Base-by-base conservation (phyloP, 495 filamentous ascomycete species). In the Hypoxylon rickii region DNA sequence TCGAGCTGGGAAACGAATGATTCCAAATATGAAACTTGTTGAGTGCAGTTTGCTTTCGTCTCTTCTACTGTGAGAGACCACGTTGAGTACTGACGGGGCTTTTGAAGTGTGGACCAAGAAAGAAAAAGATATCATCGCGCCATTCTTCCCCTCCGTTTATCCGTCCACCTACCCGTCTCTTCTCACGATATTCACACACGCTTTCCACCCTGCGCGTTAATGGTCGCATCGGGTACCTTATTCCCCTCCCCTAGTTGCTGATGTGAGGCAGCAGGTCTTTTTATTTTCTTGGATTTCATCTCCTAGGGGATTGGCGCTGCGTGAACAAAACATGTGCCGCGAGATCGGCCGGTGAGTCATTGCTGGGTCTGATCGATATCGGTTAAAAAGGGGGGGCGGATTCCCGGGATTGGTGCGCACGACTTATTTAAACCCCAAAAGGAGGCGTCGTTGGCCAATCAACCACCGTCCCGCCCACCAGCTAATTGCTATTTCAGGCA, bases 261-360 rank as follows among this genome's bases (percentile, higher is more conserved):
- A 68, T 61, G 51, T 57, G 54, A 62, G 58, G 63, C 10, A 22
- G 11, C n/a, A n/a, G n/a, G n/a, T n/a, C n/a, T n/a, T n/a, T n/a
- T n/a, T n/a, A n/a, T n/a, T n/a, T n/a, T n/a, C n/a, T n/a, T n/a
- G n/a, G n/a, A n/a, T n/a, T n/a, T n/a, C n/a, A n/a, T n/a, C n/a
- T n/a, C n/a, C n/a, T n/a, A n/a, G 20, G 12, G 3, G 21, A 15
- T 6, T 22, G 20, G 40, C 10, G 3, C 38, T 8, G 21, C 20
- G 31, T 33, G 19, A 41, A 43, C 10, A 8, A 41, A 16, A 24
- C 47, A 29, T 44, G 24, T n/a, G 41, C 43, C 46, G 42, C 53
- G 50, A n/a, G 53, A 32, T 45, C 51, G 53, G 52, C 38, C 39
- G 45, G 61, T 65, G 65, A 68, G 62, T 68, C 65, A 68, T 65